Base-by-base conservation (phyloP, 2,329 filamentous ascomycete genomes). In the Cercospora sesami region DNA sequence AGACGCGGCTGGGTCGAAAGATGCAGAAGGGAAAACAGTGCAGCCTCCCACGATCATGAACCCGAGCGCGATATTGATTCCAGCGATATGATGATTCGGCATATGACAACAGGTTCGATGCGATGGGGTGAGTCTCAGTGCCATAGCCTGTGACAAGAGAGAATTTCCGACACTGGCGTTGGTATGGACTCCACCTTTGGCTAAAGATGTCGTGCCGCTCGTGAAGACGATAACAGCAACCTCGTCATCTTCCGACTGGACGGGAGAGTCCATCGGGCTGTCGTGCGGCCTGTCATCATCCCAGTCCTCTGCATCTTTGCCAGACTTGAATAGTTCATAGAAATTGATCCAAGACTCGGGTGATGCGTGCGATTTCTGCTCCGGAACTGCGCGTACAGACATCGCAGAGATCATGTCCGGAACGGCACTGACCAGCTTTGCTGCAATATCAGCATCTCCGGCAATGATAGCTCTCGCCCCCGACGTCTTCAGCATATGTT, bases 101-200 rank as follows among this genome's bases (percentile, higher is more conserved):
- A 63, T 63, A 16, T 53, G 42, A 30, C 60, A 63, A 10, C 60
- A 63, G 1, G 60, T 63, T 23, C 60, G 60, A 63, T 36, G 42
- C 6, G 60, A 55, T 6, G 60, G 30, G 4, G 42, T 55, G 18
- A 53, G 42, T 23, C 53, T 53, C 4, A 63, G n/a, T 5, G 42
- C 42, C 23, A 16, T 16, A 8, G 42, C 60, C 10, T 63, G 60
- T 4, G 60, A 53, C 26, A 63, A 1, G 0, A 63, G 28, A 30
- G 26, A 30, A 14, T 26, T 8, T 18, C 39, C 60, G 16, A 30
- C 60, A 39, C 51, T 64, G 5, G 33, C 18, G 18, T 63, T 30
- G n/a, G 64, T 69, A 39, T 67, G 67, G 23, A 65, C 36, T 7
- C 60, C 66, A 10, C 65, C 68, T 39, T 69, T 69, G 21, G 68